These are phyloP conservation scores for Rhodotorula babjevae DNA, from an alignment of 768 basidiomycete genomes.

Conservation along the genomic window DNA sequence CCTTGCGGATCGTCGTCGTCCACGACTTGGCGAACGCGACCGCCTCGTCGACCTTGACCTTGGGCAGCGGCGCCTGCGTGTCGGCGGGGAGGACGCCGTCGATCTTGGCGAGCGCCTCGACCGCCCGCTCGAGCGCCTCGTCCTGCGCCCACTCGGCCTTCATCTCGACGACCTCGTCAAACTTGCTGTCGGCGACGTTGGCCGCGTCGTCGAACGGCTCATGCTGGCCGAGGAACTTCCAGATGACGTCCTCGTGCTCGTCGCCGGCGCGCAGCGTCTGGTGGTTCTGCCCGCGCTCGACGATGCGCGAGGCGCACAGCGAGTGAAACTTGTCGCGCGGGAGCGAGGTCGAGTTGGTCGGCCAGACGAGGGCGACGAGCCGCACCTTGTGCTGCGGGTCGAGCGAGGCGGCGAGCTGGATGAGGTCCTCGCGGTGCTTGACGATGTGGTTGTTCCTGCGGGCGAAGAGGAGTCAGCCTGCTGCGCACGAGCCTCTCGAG, in stretches of 20 bases:
- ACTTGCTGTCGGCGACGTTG: slow-evolving; percentile 46
- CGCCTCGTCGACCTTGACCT: slow-evolving; percentile 52
- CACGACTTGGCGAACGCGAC: slow-evolving; percentile 38
- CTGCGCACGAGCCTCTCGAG: not conserved
- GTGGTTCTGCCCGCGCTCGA: slow-evolving; percentile 73
- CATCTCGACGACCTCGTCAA: slow-evolving; percentile 68
- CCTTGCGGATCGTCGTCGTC: slow-evolving; percentile 22
- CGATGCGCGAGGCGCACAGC: slow-evolving; percentile 70
- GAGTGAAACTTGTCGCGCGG: slow-evolving; percentile 62
- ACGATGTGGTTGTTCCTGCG: slow-evolving; percentile 78
- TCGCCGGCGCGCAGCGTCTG: slow-evolving; percentile 65
- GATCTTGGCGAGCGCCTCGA: slow-evolving; percentile 57
- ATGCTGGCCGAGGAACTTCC: slow-evolving; percentile 64
- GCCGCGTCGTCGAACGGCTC: slow-evolving; percentile 62
- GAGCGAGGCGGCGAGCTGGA: slow-evolving; percentile 53
- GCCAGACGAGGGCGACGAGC: slow-evolving; percentile 77
- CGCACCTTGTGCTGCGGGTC: slow-evolving; percentile 51
- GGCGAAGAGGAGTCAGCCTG: slow-evolving; percentile 21
- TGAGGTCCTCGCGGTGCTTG: slow-evolving; percentile 71
- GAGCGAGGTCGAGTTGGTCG: slow-evolving; percentile 52
- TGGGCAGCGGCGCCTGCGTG: slow-evolving; percentile 50
- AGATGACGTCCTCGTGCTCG: slow-evolving; percentile 72
- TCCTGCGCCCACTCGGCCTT: slow-evolving; percentile 57
- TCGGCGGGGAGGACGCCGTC: slow-evolving; percentile 51
- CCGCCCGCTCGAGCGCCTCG: slow-evolving; percentile 57